Base-by-base conservation (phyloP, 1,139 yeast species). In the Magnusiomyces ingens region DNA sequence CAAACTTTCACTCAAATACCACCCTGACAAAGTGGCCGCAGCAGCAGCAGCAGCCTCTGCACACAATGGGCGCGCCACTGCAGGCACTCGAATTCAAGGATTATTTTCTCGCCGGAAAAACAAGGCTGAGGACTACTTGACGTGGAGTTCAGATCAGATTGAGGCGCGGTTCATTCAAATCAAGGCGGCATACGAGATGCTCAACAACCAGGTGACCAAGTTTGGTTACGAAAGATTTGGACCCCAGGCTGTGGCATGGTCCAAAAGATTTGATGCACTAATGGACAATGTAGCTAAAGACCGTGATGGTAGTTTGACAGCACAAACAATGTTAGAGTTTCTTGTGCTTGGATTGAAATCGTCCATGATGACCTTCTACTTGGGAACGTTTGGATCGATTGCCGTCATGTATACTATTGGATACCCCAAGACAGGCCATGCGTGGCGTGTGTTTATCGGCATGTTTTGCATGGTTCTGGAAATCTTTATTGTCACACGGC, bases 171-270 rank as follows among this genome's bases (percentile, higher is more conserved):
- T 65, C 60, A 55, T 66, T 26, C 50, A 51, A 26, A 55, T 69
- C 37, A 58, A 63, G 48, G 55, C 54, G n/a, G 65, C 68, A 45
- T 62, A 66, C 51, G 68, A 68, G 45, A 57, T 65, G 19, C 59
- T 71, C 35, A 51, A 62, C 8, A 61, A 61, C 50, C 62, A 63
- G 0, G 53, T 56, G 2, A 50, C 55, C 29, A 56, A 69, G 46
- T 67, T 61, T 54, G 67, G 65, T 15, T 71, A 71, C 54, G 73
- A 71, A 51, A 54, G 72, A 18, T 66, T 69, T 50, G 71, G 71
- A 2, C 45, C 57, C 2, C 32, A 50, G 26, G 58, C 51, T n/a
- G 18, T 46, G 40, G 38, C 18, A 11, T 54, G 55, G 55, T 35
- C 52, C n/a, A 44, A 47, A 36, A 21, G 29, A 21, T 22, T 44